phyloP scores from a whole-genome alignment of 352 stramenopile genomes.

The Phytopythium helicoides region DNA sequence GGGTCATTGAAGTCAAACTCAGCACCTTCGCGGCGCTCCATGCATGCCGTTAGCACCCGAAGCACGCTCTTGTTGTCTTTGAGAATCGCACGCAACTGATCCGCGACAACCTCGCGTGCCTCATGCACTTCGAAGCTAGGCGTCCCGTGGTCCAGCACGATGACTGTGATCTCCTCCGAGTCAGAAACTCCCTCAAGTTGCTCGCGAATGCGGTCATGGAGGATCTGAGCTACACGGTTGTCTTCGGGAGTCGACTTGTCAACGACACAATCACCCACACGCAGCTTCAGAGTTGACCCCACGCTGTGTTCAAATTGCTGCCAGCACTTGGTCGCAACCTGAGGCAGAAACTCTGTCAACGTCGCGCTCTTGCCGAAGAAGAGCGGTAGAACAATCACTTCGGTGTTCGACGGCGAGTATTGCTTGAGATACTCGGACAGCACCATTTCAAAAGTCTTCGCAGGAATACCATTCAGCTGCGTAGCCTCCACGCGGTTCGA shows the following conservation, averaged over 20 bases:
- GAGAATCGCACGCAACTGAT: constrained; percentile 43
- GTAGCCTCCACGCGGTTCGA: constrained; percentile 62
- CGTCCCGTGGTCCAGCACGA: constrained; percentile 80
- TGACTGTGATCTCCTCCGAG: constrained; percentile 39
- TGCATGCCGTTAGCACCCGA: constrained; percentile 56
- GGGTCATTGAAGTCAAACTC: constrained; percentile 85
- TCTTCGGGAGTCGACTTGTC: constrained; percentile 43
- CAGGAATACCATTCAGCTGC: constrained; percentile 58
- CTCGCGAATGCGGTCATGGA: constrained; percentile 47
- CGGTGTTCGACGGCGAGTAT: constrained; percentile 2
- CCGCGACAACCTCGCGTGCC: constrained; percentile 49
- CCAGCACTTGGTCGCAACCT: constrained; percentile 52
- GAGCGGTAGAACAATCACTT: constrained; percentile 66
- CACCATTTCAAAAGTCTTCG: constrained; percentile 67
- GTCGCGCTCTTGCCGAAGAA: constrained; percentile 81
- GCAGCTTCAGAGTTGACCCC: constrained; percentile 20
- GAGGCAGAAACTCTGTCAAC: constrained; percentile 73
- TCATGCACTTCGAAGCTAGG: constrained; percentile 70
- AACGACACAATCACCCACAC: constrained; percentile 58
- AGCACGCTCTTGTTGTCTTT: constrained; percentile 31
- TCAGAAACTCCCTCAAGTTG: constrained; percentile 24
- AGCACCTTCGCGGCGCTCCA: constrained; percentile 70
- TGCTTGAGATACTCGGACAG: constrained; percentile 39
- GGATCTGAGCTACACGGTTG: constrained; percentile 58
- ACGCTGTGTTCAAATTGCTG: constrained; percentile 2